Evolutionary conservation across 768 basidiomycete genomes (phyloP).

Genomic region (Pleurotus giganteus): DNA sequence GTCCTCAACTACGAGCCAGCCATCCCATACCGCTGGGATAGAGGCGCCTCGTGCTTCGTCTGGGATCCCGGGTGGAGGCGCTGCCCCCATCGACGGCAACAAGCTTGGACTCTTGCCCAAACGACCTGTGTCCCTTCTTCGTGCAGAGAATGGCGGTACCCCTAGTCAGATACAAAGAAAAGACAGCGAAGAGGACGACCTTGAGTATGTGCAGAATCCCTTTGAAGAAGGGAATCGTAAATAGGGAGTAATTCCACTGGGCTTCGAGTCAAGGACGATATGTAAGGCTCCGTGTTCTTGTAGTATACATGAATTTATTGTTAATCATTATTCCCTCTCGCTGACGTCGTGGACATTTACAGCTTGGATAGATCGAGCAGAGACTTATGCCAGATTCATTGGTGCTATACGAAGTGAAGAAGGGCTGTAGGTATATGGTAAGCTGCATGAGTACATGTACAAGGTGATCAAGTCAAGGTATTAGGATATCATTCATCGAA

Average conservation of each 20-base stretch:
- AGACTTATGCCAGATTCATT: too few species aligned
- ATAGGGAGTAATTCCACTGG: not conserved
- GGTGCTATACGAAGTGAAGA: too few species aligned
- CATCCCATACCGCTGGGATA: not conserved
- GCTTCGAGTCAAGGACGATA: too few species aligned
- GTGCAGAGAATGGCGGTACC: slow-evolving; percentile 23
- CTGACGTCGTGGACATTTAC: not conserved
- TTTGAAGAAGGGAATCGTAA: slow-evolving; percentile 52
- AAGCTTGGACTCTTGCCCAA: slow-evolving; percentile 62
- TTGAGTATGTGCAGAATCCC: slow-evolving; percentile 75
- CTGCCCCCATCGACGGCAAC: slow-evolving; percentile 31
- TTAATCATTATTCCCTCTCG: too few species aligned
- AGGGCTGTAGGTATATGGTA: too few species aligned
- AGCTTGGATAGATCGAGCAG: too few species aligned
- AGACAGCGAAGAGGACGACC: slow-evolving; percentile 46
- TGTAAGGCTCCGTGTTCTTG: too few species aligned
- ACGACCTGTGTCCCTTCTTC: slow-evolving; percentile 63
- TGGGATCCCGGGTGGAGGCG: slow-evolving; percentile 9
- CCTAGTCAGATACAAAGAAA: slow-evolving; percentile 19
- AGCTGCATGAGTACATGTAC: too few species aligned
- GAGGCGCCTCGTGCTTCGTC: not conserved
- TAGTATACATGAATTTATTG: too few species aligned
- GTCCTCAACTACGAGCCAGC: not conserved
- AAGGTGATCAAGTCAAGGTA: too few species aligned
- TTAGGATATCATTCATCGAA: not conserved